phyloP scores from a whole-genome alignment of 2,329 filamentous ascomycete species.

The Fusarium multiceps region DNA sequence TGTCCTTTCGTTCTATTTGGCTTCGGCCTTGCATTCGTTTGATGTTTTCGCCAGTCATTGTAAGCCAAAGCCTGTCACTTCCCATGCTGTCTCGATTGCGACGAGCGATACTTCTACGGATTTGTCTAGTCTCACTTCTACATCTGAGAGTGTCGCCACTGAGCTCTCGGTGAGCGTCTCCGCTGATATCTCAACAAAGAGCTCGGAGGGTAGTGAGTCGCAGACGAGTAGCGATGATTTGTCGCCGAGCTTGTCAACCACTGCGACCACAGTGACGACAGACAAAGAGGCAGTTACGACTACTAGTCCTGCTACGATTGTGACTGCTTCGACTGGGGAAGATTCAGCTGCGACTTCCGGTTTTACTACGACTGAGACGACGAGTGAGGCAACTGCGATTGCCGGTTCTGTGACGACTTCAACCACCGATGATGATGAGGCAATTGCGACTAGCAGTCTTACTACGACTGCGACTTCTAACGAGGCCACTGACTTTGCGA shows the following conservation, averaged over 20 bases:
- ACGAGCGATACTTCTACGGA: background rate
- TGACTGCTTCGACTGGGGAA: background rate
- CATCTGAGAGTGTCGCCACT: background rate
- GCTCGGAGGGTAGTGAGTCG: too few relatives aligned
- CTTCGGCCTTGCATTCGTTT: constrained; percentile 3
- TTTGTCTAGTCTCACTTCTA: background rate
- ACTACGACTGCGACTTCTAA: background rate
- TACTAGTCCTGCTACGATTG: background rate
- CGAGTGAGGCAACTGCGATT: background rate
- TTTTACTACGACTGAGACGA: background rate
- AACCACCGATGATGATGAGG: background rate
- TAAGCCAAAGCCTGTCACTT: background rate
- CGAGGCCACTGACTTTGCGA: background rate
- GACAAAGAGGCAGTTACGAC: background rate
- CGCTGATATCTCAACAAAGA: background rate
- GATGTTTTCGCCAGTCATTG: constrained; percentile 5
- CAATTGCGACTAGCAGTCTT: background rate
- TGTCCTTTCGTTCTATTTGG: constrained; percentile 19
- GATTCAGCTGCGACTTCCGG: background rate
- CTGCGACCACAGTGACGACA: background rate
- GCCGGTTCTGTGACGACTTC: background rate
- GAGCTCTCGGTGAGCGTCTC: background rate
- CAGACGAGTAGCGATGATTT: background rate
- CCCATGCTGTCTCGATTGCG: background rate
- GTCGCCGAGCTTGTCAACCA: background rate